Evolutionary conservation across 2,329 filamentous ascomycete genomes (phyloP), one percentile per base, ranked within the genome.

Genomic region (Colletotrichum sp.): DNA sequence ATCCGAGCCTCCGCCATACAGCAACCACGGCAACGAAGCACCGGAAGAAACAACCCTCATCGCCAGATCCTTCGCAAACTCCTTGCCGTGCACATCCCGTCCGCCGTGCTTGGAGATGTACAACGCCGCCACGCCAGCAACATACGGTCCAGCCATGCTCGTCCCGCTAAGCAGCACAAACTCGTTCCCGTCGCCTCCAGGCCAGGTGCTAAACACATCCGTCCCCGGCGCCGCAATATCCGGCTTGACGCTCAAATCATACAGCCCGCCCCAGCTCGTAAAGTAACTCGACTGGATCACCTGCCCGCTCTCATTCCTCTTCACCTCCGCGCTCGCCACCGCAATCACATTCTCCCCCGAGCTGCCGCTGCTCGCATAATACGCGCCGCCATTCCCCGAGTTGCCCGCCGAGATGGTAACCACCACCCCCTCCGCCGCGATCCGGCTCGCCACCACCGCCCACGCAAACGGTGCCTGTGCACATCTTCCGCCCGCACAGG

Each of bases 61-160:
- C 52, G 80, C 75, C 5, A 86, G 78, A 59, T 81, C 79, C 74
- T 79, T 82, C 28, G 83, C 84, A 18, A 85, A 82, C 1, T 79
- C 80, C 52, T 79, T 79, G 7, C 84, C 84, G 32, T 85, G 80
- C 2, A 78, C 73, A 3, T 69, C 69, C n/a, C 82, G 81, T 8
- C 84, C 83, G 15, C 84, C 84, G 63, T 82, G 76, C 28, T 79
- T 78, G 10, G 81, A 79, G 67, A 85, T 81, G 64, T 84, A 86
- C 30, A 86, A 78, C 32, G 84, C 84, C 9, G 84, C 84, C 39
- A 86, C 82, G 26, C 87, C 87, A 18, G 87, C 87, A 15, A 88
- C 82, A 70, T 87, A 87, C 4, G 87, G 87, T 39, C 84, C 85
- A 8, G 87, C 86, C 88, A 90, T 89, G 3, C 86, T 88, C 2